A percentile compares a stretch with the other conserved stretches of the same genome.
Conservation (phyloP, 371 early-diverging fungal species). For the Saksenaea vasiformis region DNA sequence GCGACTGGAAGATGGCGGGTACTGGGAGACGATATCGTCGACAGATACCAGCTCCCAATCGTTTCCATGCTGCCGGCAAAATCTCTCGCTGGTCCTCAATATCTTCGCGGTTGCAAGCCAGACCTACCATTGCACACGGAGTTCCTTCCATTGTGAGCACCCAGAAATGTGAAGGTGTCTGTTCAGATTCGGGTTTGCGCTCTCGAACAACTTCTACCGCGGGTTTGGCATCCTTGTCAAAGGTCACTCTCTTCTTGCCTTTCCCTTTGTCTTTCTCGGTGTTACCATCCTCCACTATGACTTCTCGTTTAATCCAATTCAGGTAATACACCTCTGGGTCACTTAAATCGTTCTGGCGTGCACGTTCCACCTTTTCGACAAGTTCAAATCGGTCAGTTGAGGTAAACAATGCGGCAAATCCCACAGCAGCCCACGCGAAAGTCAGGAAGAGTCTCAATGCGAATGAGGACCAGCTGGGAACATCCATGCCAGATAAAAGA, state of each 20-base stretch:
- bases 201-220: conserved; percentile 28
- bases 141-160: conserved; percentile 38
- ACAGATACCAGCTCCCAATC: conserved; percentile 14
- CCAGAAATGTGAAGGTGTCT: conserved; percentile 49
- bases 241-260: conserved; percentile 27
- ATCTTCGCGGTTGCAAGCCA: conserved; percentile 22
- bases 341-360: conserved; percentile 35
- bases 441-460: conserved; percentile 27
- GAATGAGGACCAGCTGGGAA: conserved; percentile 23
- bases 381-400: conserved; percentile 38
- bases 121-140: conserved; percentile 42
- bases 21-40: conserved; percentile 11
- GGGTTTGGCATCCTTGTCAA: conserved; percentile 29
- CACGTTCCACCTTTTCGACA: conserved; percentile 35
- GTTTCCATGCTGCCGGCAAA: conserved; percentile 24
- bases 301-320: conserved; percentile 19
- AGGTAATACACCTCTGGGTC: conserved; percentile 48
- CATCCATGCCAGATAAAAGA: conserved; percentile 15
- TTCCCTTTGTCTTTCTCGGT: conserved; percentile 19
- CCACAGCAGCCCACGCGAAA: conserved; percentile 35
- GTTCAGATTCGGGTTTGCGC: conserved; percentile 29
- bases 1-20: conserved; percentile 15
- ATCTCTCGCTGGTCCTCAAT: conserved; percentile 24
- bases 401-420: conserved; percentile 32
- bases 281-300: conserved; percentile 16